phyloP scores from a whole-genome alignment of 768 basidiomycete genomes.

The Podaxis mareebaensis region DNA sequence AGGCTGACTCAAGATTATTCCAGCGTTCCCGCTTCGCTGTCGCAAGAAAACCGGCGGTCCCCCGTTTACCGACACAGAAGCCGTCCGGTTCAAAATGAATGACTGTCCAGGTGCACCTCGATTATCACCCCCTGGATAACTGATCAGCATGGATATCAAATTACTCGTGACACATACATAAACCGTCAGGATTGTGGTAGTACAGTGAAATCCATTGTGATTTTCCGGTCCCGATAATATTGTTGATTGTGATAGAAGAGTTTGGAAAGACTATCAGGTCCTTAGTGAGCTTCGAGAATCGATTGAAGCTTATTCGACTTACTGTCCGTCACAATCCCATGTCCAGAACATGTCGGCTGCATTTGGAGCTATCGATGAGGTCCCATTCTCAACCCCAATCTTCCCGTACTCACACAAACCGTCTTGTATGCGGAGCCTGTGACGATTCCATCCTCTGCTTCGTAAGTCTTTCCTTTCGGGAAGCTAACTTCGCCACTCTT shows the following conservation, averaged over 20 bases:
- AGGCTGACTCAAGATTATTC: constrained; percentile 28
- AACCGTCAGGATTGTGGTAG: constrained; percentile 28
- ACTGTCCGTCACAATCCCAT: constrained; percentile 9
- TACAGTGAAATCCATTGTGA: constrained; percentile 34
- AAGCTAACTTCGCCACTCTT: constrained; percentile 3
- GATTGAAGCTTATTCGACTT: neutral
- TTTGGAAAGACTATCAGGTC: constrained; percentile 14
- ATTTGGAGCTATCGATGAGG: neutral
- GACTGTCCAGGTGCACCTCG: constrained; percentile 22
- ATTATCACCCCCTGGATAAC: constrained; percentile 26
- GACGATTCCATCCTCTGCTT: constrained; percentile 7
- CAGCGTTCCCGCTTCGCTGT: constrained; percentile 21
- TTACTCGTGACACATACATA: constrained; percentile 22
- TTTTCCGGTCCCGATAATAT: constrained; percentile 30
- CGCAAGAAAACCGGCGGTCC: constrained; percentile 25
- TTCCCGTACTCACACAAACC: constrained; percentile 1
- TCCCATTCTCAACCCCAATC: neutral
- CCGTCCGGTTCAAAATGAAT: constrained; percentile 25
- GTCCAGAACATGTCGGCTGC: constrained; percentile 10
- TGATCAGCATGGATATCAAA: neutral
- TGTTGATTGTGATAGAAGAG: constrained; percentile 26
- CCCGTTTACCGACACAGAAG: constrained; percentile 27
- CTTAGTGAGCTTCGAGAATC: neutral
- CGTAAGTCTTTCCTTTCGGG: constrained; percentile 7
- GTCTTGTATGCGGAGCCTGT: constrained; percentile 9